A percentile compares a stretch with the other conserved stretches of the same genome.
phyloP scores from a whole-genome alignment of 2,329 filamentous ascomycete genomes.

The Ceratocystis huliohia region DNA sequence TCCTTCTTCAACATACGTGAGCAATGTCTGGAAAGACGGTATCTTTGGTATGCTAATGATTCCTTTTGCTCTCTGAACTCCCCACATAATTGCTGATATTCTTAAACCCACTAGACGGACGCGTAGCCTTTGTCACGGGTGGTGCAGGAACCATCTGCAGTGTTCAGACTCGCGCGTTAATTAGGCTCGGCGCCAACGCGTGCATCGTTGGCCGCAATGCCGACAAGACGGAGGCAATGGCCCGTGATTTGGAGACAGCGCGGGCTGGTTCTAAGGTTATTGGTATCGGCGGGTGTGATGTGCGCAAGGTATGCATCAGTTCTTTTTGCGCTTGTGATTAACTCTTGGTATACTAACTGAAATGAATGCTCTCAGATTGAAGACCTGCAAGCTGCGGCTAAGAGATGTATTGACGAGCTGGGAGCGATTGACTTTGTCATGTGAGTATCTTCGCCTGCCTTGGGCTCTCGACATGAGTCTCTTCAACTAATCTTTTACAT shows the following conservation, averaged over 20 bases:
- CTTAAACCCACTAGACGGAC: constrained; percentile 47
- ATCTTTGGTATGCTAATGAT: constrained; percentile 55
- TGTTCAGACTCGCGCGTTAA: constrained; percentile 81
- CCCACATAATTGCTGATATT: not conserved
- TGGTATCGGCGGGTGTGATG: constrained; percentile 68
- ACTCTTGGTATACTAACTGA: not conserved
- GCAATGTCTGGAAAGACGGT: constrained; percentile 71
- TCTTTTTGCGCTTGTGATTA: constrained; percentile 17
- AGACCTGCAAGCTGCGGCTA: constrained; percentile 58
- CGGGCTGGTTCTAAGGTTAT: constrained; percentile 71
- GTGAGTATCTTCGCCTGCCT: constrained; percentile 37
- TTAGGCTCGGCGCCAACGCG: constrained; percentile 81
- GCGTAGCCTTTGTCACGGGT: constrained; percentile 89
- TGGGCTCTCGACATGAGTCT: not conserved
- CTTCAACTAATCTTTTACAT: not conserved
- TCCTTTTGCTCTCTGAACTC: not conserved
- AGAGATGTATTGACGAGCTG: constrained; percentile 67
- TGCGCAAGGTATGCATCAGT: constrained; percentile 49
- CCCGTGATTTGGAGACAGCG: constrained; percentile 68
- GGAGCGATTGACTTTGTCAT: constrained; percentile 88
- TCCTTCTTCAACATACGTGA: constrained; percentile 62
- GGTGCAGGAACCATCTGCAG: constrained; percentile 90
- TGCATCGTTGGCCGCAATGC: constrained; percentile 86
- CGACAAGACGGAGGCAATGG: constrained; percentile 72
- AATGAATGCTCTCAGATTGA: constrained; percentile 35